These are phyloP conservation scores for Botrytis byssoidea DNA, from an alignment of 2,329 filamentous ascomycete genomes.

Conservation along the genomic window DNA sequence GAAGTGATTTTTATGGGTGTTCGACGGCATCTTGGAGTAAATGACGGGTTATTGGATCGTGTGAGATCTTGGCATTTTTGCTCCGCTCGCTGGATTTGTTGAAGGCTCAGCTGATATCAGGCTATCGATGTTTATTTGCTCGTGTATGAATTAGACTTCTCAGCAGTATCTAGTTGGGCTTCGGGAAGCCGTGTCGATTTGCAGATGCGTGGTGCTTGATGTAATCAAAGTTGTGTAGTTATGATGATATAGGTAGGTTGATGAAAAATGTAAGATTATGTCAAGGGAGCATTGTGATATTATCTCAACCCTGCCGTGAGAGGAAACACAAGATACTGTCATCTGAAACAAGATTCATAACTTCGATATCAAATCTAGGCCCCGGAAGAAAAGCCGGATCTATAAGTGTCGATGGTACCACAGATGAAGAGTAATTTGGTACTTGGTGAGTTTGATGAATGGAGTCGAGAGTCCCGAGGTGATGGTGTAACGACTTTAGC, in stretches of 20 bases:
- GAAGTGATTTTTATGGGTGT: background rate
- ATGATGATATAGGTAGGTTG: background rate
- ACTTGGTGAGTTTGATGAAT: background rate
- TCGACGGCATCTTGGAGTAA: background rate
- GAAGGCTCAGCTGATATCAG: background rate
- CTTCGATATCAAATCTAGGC: background rate
- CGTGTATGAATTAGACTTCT: background rate
- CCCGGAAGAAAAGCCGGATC: background rate
- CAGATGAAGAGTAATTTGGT: background rate
- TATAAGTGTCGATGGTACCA: background rate
- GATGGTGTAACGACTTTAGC: background rate
- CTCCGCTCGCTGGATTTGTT: background rate
- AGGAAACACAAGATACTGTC: background rate
- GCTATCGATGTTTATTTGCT: background rate
- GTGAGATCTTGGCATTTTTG: background rate
- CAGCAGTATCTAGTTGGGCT: fast-evolving
- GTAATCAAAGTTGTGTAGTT: background rate
- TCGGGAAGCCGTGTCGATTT: background rate
- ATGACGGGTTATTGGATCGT: background rate
- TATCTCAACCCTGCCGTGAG: background rate
- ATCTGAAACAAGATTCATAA: background rate
- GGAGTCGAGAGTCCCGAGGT: background rate
- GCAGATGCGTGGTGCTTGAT: background rate
- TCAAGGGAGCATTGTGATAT: background rate
- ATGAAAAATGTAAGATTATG: background rate